Base-by-base conservation (phyloP, 352 stramenopile genomes). In the Globisporangium nagaii region DNA sequence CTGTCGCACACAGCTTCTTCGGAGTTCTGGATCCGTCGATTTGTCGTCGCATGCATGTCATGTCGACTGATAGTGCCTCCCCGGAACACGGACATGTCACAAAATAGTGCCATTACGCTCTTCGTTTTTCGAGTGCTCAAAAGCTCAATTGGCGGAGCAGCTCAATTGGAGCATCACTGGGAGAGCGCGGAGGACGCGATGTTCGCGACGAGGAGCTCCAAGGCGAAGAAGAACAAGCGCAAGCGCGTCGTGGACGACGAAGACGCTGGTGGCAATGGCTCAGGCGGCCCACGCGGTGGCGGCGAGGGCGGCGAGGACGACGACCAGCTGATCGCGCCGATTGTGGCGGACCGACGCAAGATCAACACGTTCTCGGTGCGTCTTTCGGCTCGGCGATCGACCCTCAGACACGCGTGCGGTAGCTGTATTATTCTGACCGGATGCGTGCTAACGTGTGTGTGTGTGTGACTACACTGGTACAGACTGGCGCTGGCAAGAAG, bases 281-380 rank as follows among this genome's bases (percentile, higher is more conserved):
- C 17, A 45, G 15, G 6, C 5, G 22, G 20, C 12, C 28, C 2
- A 1, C 12, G 20, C 2, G 27, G 24, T 30, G 28, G 17, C 13
- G 47, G n/a, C 7, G 42, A 48, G 7, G 42, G 15, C 35, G 53
- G 43, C 22, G 47, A 60, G 28, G 56, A 45, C 25, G 63, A 66
- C 20, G 58, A 72, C 3, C 48, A 60, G 37, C 35, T 70, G 24
- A 45, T 78, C 35, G 45, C 57, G 27, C 65, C 68, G 15, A 27
- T 69, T 9, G 39, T 53, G n/a, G 42, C 52, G 4, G 51, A 74
- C 46, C 57, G 57, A 4, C 70, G 67, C 47, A 75, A 78, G 61
- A 58, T 84, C 59, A 85, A 85, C 64, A 85, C 53, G 27, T 85
- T 85, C 46, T 85, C 74, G 62, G 74, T 85, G 53, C 24, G 59